A percentile compares a stretch with the other conserved stretches of the same genome.
phyloP scores from a whole-genome alignment of 1,139 yeast genomes.

The Pichia sp. region DNA sequence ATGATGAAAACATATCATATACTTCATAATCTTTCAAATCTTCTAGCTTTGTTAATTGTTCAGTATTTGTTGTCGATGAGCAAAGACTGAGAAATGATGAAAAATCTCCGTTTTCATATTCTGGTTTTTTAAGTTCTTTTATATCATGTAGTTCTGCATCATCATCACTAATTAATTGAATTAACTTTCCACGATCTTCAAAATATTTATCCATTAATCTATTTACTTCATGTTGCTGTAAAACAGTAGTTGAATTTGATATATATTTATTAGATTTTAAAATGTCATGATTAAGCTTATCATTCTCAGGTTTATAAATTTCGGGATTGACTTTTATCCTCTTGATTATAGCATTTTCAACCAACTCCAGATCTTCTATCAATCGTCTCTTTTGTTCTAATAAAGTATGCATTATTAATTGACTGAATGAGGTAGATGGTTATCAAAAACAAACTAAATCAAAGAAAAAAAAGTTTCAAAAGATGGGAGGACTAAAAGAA shows the following conservation, averaged over 20 bases:
- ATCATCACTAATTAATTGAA: constrained; percentile 22
- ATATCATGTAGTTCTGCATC: constrained; percentile 25
- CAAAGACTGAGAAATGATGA: constrained; percentile 9
- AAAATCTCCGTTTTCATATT: constrained; percentile 16
- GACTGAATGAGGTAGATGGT: background rate
- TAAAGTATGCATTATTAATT: constrained; percentile 7
- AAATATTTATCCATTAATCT: constrained; percentile 45
- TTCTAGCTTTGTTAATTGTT: constrained; percentile 23
- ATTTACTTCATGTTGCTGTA: constrained; percentile 68
- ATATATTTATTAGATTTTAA: constrained; percentile 30
- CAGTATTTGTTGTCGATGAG: too few species aligned
- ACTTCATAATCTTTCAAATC: constrained; percentile 13
- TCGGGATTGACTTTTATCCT: constrained; percentile 45
- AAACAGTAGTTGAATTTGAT: constrained; percentile 39
- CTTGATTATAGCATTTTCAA: constrained; percentile 48
- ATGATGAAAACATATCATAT: constrained; percentile 21
- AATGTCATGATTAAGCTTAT: constrained; percentile 23
- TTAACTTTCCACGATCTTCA: constrained; percentile 31
- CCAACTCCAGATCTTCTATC: constrained; percentile 49
- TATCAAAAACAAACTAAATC: background rate
- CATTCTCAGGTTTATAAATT: constrained; percentile 33
- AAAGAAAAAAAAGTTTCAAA: background rate
- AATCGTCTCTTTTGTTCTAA: constrained; percentile 35
- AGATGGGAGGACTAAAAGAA: too few species aligned
- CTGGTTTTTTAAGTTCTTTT: constrained; percentile 28